Conservation (phyloP, 495 filamentous ascomycete genomes). For the Penicillium canescens region DNA sequence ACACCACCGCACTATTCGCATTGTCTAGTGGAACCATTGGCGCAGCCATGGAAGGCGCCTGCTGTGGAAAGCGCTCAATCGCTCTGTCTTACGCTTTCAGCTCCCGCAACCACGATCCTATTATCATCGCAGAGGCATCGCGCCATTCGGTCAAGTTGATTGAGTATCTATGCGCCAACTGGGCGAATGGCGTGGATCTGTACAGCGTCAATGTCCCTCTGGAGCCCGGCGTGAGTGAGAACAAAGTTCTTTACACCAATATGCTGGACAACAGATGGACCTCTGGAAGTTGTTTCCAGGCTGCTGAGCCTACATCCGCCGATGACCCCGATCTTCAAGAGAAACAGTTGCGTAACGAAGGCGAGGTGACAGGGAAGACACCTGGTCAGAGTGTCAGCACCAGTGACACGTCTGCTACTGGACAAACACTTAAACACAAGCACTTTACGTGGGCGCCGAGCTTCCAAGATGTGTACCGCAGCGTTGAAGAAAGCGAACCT, state of each 20-base stretch:
- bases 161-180: conserved; percentile 73
- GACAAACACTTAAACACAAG: conserved; percentile 61
- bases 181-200: conserved; percentile 73
- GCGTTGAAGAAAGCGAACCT: conserved; percentile 73
- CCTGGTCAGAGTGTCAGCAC: conserved; percentile 4
- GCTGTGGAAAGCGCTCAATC: conserved; percentile 73
- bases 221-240: conserved; percentile 61
- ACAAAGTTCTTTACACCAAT: conserved; percentile 72
- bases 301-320: conserved; percentile 47
- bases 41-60: conserved; percentile 88
- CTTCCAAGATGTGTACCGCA: conserved; percentile 81
- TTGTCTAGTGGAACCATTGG: conserved; percentile 87
- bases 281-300: conserved; percentile 79
- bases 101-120: conserved; percentile 73
- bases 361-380: conserved; percentile 46
- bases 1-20: conserved; percentile 90
- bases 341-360: conserved; percentile 59
- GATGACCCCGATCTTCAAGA: conserved; percentile 54
- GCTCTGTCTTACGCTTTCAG: conserved; percentile 89
- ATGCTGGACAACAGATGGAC: conserved; percentile 90
- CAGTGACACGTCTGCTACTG: conserved; percentile 13
- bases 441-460: conserved; percentile 94
- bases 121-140: conserved; percentile 73
- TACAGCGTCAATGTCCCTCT: conserved; percentile 89
- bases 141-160: conserved; percentile 69